phyloP scores from a whole-genome alignment of 768 basidiomycete species.

The Calocybe cyanea region DNA sequence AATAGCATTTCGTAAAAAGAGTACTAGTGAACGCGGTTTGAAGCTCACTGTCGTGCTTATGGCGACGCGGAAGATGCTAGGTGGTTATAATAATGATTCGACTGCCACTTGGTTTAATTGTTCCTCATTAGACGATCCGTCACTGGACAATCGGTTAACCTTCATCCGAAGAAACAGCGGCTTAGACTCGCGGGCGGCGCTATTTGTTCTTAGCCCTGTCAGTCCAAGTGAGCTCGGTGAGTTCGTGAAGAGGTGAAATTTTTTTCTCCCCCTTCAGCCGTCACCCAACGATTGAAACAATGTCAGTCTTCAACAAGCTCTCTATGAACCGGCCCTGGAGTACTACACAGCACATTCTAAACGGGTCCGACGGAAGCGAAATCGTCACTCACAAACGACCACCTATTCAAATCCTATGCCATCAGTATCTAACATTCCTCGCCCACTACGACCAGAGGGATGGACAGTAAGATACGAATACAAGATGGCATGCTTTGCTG shows the following conservation, averaged over 20 bases:
- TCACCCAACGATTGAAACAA: background rate
- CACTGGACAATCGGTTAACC: slow-evolving; percentile 79
- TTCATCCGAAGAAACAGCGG: slow-evolving; percentile 85
- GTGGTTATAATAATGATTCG: slow-evolving; percentile 35
- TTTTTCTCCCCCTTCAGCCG: background rate
- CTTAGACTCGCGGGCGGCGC: slow-evolving; percentile 85
- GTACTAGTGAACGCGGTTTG: slow-evolving; percentile 78
- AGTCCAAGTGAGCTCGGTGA: slow-evolving; percentile 80
- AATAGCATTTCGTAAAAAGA: slow-evolving; percentile 75
- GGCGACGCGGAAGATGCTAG: slow-evolving; percentile 84
- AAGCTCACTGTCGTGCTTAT: slow-evolving; percentile 94
- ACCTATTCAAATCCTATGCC: slow-evolving; percentile 50
- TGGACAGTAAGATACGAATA: slow-evolving; percentile 98
- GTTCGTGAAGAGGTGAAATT: slow-evolving; percentile 73
- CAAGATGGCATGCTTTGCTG: slow-evolving; percentile 96
- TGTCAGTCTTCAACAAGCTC: slow-evolving; percentile 76
- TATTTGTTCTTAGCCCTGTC: slow-evolving; percentile 95
- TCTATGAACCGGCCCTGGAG: slow-evolving; percentile 86
- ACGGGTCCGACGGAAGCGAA: slow-evolving; percentile 86
- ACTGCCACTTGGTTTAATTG: too few relatives aligned
- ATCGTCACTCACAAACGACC: slow-evolving; percentile 64
- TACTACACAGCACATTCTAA: slow-evolving; percentile 94
- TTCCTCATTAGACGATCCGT: slow-evolving; percentile 64
- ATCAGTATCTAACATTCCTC: slow-evolving; percentile 38
- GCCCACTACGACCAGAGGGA: slow-evolving; percentile 76